Evolutionary conservation across 2,329 filamentous ascomycete genomes (phyloP), one percentile per base, ranked within the genome.

Genomic region (Ilyonectria mors-panacis): DNA sequence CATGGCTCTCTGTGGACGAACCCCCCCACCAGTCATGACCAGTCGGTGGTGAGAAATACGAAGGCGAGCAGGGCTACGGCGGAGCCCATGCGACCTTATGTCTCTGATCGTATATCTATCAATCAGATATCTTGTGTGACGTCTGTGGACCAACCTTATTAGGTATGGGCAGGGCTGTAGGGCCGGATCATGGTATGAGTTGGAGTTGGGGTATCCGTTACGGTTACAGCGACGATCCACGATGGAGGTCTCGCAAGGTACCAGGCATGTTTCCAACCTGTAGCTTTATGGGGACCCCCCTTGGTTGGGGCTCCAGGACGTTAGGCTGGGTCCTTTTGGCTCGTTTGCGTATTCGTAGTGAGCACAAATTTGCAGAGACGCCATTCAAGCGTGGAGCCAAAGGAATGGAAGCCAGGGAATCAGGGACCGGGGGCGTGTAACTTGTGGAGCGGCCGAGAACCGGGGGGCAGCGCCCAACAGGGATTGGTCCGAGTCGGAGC

Each of bases 401-500:
- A 17, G 45, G 21, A 47, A 47, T 47, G 19, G 44, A 30, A 50
- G 4, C 26, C 17, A 42, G 17, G 15, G n/a, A 3, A 17, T 42
- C 39, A 42, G 9, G 39, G 15, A 8, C 39, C 6, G 39, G 39
- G 39, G 39, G 39, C 8, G 39, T 42, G 15, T n/a, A n/a, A 17
- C 17, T 42, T 19, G 51, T 51, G 48, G 28, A 21, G n/a, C n/a
- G 51, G 47, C 58, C 19, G 37, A 37, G 10, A 26, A 37, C 42
- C 50, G 45, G 21, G 21, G 19, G 21, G 33, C 28, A 7, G 33
- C n/a, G 33, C 21, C 37, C 17, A 4, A 48, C 37, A 45, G 28
- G 64, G 67, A 63, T 68, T 59, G 63, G 50, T 42, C 47, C 26
- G 66, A 42, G 17, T 51, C 30, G 54, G 62, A 47, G 37, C 44